Conservation (phyloP, 2,329 filamentous ascomycete species). For the Allantophomopsis lycopodina region DNA sequence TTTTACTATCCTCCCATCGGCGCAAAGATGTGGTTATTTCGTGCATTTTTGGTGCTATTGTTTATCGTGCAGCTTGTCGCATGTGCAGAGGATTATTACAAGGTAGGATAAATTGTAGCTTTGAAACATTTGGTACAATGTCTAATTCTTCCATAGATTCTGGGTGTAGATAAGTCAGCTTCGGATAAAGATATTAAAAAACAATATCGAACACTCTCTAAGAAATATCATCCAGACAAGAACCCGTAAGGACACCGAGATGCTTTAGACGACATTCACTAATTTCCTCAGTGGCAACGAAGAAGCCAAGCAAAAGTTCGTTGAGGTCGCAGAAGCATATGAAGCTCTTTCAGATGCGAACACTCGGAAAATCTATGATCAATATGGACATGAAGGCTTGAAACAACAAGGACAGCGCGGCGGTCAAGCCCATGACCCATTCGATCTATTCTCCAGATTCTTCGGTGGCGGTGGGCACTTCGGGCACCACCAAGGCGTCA, state of each 20-base stretch:
- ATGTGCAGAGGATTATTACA: slow-evolving; percentile 66
- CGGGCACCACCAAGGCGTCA: slow-evolving; percentile 56
- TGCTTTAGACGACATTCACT: neutral
- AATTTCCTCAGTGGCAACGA: slow-evolving; percentile 49
- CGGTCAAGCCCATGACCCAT: slow-evolving; percentile 64
- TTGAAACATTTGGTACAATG: neutral
- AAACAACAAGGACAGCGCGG: slow-evolving; percentile 62
- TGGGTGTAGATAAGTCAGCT: slow-evolving; percentile 68
- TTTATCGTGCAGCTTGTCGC: slow-evolving; percentile 37
- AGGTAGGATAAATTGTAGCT: slow-evolving; percentile 31
- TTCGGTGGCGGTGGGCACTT: slow-evolving; percentile 71
- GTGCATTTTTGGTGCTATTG: slow-evolving; percentile 36
- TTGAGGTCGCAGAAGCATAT: slow-evolving; percentile 89
- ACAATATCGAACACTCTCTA: slow-evolving; percentile 82
- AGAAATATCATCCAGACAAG: slow-evolving; percentile 96
- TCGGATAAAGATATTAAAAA: slow-evolving; percentile 84
- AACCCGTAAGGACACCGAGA: slow-evolving; percentile 57
- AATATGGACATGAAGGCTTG: slow-evolving; percentile 83
- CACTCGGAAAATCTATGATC: slow-evolving; percentile 80
- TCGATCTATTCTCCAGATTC: slow-evolving; percentile 92
- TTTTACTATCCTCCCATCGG: too few relatives aligned
- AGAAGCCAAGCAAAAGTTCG: slow-evolving; percentile 77
- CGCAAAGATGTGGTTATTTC: slow-evolving; percentile 33
- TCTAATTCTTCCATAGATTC: slow-evolving; percentile 36
- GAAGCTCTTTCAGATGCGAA: slow-evolving; percentile 74